Evolutionary conservation across 495 filamentous ascomycete genomes (phyloP).

Genomic region (Terfezia boudieri): DNA sequence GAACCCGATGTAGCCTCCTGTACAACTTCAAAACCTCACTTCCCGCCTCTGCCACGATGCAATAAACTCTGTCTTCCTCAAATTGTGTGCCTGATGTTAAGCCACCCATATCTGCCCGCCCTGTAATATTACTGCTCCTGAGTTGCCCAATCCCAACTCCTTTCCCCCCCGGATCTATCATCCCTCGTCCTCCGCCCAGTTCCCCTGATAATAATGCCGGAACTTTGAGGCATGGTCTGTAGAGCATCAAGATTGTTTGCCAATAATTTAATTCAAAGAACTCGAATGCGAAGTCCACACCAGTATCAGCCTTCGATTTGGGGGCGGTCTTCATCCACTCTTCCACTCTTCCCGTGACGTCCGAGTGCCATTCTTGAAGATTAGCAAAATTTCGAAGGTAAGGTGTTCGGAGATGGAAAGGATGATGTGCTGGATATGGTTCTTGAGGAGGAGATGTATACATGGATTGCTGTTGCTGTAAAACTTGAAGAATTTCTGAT

Average conservation of each 20-base stretch:
- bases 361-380: constrained; percentile 69
- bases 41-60: constrained; percentile 82
- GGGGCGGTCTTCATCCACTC: constrained; percentile 78
- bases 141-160: not conserved
- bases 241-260: constrained; percentile 95
- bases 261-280: constrained; percentile 91
- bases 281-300: constrained; percentile 64
- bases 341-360: constrained; percentile 61
- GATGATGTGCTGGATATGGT: constrained; percentile 34
- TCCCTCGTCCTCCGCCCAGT: constrained; percentile 14
- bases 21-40: constrained; percentile 82
- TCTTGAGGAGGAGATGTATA: constrained; percentile 8
- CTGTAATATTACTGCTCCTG: constrained; percentile 4
- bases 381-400: constrained; percentile 67
- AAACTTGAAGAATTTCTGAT: constrained; percentile 83
- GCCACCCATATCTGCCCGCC: constrained; percentile 12
- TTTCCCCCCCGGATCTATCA: not conserved
- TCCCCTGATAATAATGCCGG: constrained; percentile 64
- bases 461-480: constrained; percentile 45
- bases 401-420: constrained; percentile 56
- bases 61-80: constrained; percentile 71
- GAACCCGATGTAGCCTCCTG: constrained; percentile 64
- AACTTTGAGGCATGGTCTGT: constrained; percentile 75
- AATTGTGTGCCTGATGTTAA: constrained; percentile 23
- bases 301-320: constrained; percentile 43